Conservation (phyloP, 768 basidiomycete species). For the Macrolepiota dolichaula region DNA sequence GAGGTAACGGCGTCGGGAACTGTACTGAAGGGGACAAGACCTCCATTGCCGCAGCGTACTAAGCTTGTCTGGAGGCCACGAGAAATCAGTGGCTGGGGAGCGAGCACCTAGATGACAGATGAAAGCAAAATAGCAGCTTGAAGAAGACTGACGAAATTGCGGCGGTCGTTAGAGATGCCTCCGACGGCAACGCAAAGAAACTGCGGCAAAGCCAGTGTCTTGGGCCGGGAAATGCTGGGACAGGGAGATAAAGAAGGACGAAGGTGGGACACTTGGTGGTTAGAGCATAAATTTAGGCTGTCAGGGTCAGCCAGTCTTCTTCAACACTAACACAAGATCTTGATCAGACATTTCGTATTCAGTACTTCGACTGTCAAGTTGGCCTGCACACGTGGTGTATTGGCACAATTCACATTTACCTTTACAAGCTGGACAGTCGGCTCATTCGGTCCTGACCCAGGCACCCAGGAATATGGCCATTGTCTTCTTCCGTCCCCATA, state of each 20-base stretch:
- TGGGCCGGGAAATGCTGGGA: background rate
- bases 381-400: no score
- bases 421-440: no score
- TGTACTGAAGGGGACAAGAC: conserved; percentile 11
- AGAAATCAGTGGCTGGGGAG: background rate
- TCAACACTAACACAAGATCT: background rate
- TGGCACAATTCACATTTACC: no score
- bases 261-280: background rate
- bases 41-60: conserved; percentile 9
- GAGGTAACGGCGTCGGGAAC: background rate
- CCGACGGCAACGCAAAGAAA: background rate
- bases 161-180: background rate
- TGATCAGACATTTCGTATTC: background rate
- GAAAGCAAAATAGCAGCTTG: conserved; percentile 1
- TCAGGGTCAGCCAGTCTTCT: background rate
- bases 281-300: background rate
- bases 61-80: background rate
- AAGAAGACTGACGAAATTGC: background rate
- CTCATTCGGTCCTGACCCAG: no score
- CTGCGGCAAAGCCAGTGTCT: background rate
- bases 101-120: background rate
- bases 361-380: no score
- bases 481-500: no score
- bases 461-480: no score
- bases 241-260: background rate